Percentiles rank a stretch among this genome's conserved stretches.
These are phyloP conservation scores for Russula dissimulans DNA, from an alignment of 768 basidiomycete genomes.

Conservation along the genomic window DNA sequence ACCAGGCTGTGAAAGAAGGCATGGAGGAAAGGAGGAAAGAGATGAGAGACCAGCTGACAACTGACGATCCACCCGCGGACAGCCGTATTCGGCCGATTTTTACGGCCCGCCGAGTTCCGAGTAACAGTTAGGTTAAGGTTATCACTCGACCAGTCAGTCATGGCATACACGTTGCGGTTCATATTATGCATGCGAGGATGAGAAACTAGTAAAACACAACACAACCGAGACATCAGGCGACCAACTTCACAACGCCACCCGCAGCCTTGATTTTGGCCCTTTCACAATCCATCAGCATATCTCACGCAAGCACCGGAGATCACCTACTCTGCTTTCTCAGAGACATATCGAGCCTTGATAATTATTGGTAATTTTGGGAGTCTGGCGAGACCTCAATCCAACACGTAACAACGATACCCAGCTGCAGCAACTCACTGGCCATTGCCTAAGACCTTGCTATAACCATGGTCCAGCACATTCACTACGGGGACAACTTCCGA, in stretches of 20 bases:
- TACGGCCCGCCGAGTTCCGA: neutral
- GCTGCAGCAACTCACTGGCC: conserved; percentile 52
- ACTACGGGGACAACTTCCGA: conserved; percentile 92
- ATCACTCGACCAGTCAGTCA: neutral
- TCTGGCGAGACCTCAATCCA: conserved; percentile 23
- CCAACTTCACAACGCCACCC: conserved; percentile 86
- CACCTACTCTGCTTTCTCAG: conserved; percentile 69
- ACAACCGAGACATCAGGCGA: conserved; percentile 53
- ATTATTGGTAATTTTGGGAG: conserved; percentile 91
- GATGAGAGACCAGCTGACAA: neutral
- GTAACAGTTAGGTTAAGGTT: no score
- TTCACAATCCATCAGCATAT: conserved; percentile 1
- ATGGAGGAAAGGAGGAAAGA: conserved; percentile 10
- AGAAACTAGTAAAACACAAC: conserved; percentile 23
- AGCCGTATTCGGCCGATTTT: neutral
- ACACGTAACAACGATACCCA: neutral
- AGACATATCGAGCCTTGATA: conserved; percentile 96
- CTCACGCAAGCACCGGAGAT: conserved; percentile 20
- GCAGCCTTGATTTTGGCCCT: conserved; percentile 83
- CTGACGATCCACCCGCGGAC: neutral
- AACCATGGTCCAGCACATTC: conserved; percentile 75
- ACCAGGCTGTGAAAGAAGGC: conserved; percentile 29
- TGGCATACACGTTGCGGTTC: conserved; percentile 24
- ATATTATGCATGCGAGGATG: conserved; percentile 24
- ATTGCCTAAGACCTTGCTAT: conserved; percentile 92